These are phyloP conservation scores for Hura crepitans DNA, from an alignment of 441 rosid genomes.

Conservation along the genomic window DNA sequence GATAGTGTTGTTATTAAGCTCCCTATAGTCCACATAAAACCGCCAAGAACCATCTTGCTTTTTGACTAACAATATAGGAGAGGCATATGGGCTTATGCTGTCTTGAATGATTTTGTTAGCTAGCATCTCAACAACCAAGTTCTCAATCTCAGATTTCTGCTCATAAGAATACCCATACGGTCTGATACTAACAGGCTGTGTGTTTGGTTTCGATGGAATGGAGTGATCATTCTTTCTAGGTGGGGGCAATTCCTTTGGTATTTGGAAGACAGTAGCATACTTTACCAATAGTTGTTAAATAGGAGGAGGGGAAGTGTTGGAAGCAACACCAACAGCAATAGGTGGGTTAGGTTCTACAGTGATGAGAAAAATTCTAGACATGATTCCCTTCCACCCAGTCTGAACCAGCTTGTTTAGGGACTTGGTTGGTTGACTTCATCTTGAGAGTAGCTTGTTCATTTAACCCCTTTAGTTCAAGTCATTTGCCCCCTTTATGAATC, in stretches of 20 bases:
- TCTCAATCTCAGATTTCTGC: background rate
- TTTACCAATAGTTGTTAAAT: background rate
- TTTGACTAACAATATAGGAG: background rate
- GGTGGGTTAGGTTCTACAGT: too few relatives aligned
- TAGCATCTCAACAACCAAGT: too few relatives aligned
- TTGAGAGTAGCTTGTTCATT: background rate
- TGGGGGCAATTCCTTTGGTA: background rate
- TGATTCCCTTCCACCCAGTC: background rate
- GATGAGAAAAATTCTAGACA: background rate
- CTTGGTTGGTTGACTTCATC: background rate
- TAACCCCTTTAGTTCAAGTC: background rate
- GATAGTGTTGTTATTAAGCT: too few relatives aligned
- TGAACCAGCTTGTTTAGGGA: background rate
- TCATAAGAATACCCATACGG: background rate
- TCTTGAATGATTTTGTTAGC: background rate
- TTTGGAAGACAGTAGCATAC: background rate
- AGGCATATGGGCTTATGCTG: background rate
- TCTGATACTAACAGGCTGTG: background rate
- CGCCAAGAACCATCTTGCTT: too few relatives aligned
- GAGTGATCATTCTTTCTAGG: background rate
- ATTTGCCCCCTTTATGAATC: background rate
- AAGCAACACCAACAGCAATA: too few relatives aligned
- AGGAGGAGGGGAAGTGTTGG: too few relatives aligned
- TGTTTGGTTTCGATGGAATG: background rate
- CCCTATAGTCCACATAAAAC: too few relatives aligned